A percentile compares a stretch with the other conserved stretches of the same genome.
Evolutionary conservation across 495 filamentous ascomycete genomes (phyloP).

Genomic region (Lasiosphaeria hispida): DNA sequence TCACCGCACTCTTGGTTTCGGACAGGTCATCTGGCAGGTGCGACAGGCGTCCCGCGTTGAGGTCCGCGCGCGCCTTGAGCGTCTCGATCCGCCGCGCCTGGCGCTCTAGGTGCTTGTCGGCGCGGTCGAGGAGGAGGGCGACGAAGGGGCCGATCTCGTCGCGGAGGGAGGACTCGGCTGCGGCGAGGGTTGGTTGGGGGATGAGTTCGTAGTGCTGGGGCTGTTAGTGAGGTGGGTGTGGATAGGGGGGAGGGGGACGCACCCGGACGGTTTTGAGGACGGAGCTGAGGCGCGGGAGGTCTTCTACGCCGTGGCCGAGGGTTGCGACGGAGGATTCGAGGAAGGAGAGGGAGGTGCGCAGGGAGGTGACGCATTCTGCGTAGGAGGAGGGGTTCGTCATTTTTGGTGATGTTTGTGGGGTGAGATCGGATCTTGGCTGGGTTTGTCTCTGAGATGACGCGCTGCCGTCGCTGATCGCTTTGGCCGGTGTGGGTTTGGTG

Average conservation of each 20-base stretch:
- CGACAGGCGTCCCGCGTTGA: slow-evolving; percentile 45
- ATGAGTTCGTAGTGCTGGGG: slow-evolving; percentile 51
- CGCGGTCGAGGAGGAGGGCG: slow-evolving; percentile 44
- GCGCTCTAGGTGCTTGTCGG: slow-evolving; percentile 45
- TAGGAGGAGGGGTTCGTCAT: slow-evolving; percentile 26
- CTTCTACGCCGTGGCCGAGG: slow-evolving; percentile 42
- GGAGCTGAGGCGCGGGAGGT: slow-evolving; percentile 44
- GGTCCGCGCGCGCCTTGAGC: slow-evolving; percentile 45
- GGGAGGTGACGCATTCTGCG: slow-evolving; percentile 45
- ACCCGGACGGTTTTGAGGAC: slow-evolving; percentile 51
- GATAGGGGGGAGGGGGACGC: slow-evolving; percentile 16
- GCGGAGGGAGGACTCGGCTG: slow-evolving; percentile 48
- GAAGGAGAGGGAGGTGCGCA: slow-evolving; percentile 50
- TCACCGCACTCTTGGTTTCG: background rate
- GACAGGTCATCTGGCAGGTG: slow-evolving; percentile 13
- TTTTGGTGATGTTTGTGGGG: background rate
- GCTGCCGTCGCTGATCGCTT: no score
- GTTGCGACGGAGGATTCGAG: slow-evolving; percentile 50
- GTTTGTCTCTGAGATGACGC: no score
- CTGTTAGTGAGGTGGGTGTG: background rate
- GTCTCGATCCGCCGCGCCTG: slow-evolving; percentile 47
- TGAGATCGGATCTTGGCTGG: no score
- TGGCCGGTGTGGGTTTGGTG: no score
- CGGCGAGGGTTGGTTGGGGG: slow-evolving; percentile 47
- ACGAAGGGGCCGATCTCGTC: slow-evolving; percentile 51